Evolutionary conservation across 2,329 filamentous ascomycete species (phyloP).

Genomic region (Epichloe scottii): DNA sequence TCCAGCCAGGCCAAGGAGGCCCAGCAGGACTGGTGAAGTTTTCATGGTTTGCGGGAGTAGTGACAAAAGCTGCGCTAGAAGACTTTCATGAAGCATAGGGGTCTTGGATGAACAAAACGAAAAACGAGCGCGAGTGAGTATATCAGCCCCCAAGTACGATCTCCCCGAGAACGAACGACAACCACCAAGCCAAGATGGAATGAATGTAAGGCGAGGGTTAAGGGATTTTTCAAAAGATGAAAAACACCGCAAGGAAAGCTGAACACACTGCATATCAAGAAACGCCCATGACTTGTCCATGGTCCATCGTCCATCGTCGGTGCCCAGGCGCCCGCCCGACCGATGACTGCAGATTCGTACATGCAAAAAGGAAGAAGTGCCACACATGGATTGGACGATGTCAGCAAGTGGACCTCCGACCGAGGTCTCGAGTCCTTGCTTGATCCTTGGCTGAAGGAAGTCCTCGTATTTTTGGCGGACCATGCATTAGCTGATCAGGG

Average conservation of each 20-base stretch:
- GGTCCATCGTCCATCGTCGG: neutral
- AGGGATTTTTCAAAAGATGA: neutral
- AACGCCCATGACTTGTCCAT: neutral
- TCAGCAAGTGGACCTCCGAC: neutral
- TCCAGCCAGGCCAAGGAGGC: constrained; percentile 24
- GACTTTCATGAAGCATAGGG: neutral
- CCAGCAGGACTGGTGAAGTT: constrained; percentile 15
- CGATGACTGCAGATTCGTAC: neutral
- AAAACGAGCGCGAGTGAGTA: no score
- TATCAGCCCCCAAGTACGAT: no score
- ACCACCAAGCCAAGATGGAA: neutral
- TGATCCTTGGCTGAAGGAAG: neutral
- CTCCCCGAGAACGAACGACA: no score
- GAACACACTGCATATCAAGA: constrained; percentile 2
- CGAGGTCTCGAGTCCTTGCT: no score
- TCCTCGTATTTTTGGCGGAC: constrained; percentile 10
- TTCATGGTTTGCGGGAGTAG: constrained; percentile 10
- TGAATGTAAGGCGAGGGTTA: neutral
- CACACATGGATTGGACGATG: neutral
- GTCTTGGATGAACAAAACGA: no score
- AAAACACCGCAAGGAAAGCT: neutral
- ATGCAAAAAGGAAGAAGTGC: neutral
- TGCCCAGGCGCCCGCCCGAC: neutral
- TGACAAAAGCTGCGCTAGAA: neutral
- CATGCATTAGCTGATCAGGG: constrained; percentile 3